Percentiles rank a stretch among this genome's conserved stretches.
phyloP scores from a whole-genome alignment of 2,329 filamentous ascomycete genomes.

The Nothophaeocryptopus gaeumannii region DNA sequence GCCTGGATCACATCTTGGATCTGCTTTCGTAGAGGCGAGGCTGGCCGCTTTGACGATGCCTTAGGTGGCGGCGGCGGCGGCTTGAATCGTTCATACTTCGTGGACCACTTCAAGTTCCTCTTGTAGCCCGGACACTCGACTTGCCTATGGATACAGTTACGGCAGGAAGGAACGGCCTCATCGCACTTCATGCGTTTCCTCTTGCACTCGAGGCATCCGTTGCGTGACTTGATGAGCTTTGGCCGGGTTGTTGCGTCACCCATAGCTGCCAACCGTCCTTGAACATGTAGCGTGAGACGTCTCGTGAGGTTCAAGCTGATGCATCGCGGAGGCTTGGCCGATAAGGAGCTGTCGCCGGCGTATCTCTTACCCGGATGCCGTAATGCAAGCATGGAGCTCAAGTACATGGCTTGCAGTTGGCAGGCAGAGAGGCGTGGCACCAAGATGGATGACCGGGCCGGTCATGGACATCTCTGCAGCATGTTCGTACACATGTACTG shows the following conservation, averaged over 20 bases:
- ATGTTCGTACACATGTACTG: no score
- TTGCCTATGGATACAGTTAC: constrained; percentile 10
- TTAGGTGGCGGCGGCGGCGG: not conserved
- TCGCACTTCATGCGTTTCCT: constrained; percentile 22
- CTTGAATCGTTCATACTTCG: constrained; percentile 17
- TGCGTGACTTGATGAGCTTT: constrained; percentile 13
- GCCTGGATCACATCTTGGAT: constrained; percentile 3
- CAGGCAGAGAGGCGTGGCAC: no score
- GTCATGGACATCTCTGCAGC: no score
- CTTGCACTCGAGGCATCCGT: constrained; percentile 18
- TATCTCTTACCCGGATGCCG: no score
- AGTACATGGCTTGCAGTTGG: no score
- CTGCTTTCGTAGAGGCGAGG: not conserved
- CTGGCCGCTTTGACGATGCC: not conserved
- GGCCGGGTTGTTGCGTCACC: not conserved
- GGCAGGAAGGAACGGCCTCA: constrained; percentile 8
- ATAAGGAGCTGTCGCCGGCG: no score
- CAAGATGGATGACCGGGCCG: no score
- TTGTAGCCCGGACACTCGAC: constrained; percentile 13
- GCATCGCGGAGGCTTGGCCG: no score
- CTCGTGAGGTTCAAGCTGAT: no score
- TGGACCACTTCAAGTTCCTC: constrained; percentile 13
- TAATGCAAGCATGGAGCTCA: no score
- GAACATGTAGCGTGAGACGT: no score
- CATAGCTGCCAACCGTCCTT: not conserved